Evolutionary conservation across 2,329 filamentous ascomycete genomes (phyloP).

Genomic region (Amauroascus niger): DNA sequence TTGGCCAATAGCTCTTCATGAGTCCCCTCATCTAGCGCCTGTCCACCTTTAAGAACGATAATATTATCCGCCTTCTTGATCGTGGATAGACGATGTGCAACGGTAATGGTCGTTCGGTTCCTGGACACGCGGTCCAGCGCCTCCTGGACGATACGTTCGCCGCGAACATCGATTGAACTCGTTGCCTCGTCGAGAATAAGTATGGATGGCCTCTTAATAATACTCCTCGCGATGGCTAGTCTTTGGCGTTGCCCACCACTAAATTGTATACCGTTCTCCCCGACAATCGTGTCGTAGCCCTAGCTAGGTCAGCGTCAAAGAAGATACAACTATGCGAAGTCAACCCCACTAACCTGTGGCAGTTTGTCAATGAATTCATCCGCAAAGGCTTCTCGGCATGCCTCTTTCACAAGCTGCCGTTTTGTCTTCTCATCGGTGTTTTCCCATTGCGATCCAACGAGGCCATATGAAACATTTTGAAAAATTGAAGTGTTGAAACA

Average conservation of each 20-base stretch:
- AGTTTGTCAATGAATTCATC: slow-evolving; percentile 59
- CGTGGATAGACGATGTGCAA: slow-evolving; percentile 64
- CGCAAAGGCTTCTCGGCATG: slow-evolving; percentile 58
- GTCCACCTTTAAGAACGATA: slow-evolving; percentile 61
- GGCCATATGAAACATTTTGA: slow-evolving; percentile 52
- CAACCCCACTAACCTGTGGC: slow-evolving; percentile 33
- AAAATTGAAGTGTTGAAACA: slow-evolving; percentile 58
- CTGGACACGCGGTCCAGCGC: slow-evolving; percentile 48
- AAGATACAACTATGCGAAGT: neutral
- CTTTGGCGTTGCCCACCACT: slow-evolving; percentile 82
- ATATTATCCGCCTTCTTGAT: slow-evolving; percentile 71
- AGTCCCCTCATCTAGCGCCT: slow-evolving; percentile 62
- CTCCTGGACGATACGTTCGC: slow-evolving; percentile 46
- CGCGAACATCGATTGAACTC: slow-evolving; percentile 51
- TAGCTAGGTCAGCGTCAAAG: slow-evolving; percentile 24
- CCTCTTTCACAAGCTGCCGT: slow-evolving; percentile 48
- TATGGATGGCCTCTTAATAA: slow-evolving; percentile 56
- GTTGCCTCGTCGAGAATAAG: slow-evolving; percentile 70
- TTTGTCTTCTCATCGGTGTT: slow-evolving; percentile 26
- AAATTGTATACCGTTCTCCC: slow-evolving; percentile 66
- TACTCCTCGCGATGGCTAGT: slow-evolving; percentile 62
- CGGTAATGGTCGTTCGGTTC: slow-evolving; percentile 62
- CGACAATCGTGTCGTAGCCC: slow-evolving; percentile 64
- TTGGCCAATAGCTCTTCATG: slow-evolving; percentile 60
- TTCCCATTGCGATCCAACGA: slow-evolving; percentile 35